Base-by-base conservation (phyloP, 352 stramenopile species). In the Pseudoperonospora humuli region DNA sequence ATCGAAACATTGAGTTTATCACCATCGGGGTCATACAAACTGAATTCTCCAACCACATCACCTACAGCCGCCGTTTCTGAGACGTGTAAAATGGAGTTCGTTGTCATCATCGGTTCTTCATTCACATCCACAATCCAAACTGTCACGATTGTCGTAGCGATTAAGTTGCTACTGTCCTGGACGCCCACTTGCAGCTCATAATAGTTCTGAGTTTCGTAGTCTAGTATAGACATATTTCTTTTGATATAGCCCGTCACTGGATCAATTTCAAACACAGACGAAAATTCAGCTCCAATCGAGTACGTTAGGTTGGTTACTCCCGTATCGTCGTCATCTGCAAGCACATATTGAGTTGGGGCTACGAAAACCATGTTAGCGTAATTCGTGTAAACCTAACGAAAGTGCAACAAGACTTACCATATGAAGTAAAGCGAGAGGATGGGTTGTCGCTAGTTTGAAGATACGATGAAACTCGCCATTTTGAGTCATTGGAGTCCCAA, bases 111-210 rank as follows among this genome's bases (percentile, higher is more conserved):
- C 2, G 60, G 60, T 25, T 46, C 23, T 57, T 70, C 60, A 19
- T 70, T 51, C 13, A 64, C 43, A 13, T 66, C 48, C n/a, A 66
- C 31, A 25, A 70, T 44, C 60, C 60, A 70, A 18, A 70, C 42
- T n/a, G 29, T 52, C 6, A 51, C 29, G 2, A 27, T 38, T 10
- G 35, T 41, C n/a, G 34, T 13, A 3, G 46, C 24, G 15, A 47
- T 13, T 13, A 70, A 48, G 11, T 50, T 45, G 3, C 46, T 34
- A 26, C 19, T 45, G 11, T 66, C 55, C 29, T 36, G 35, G 3
- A 66, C 47, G 13, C 23, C 38, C 14, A 70, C 11, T 33, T 45
- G 14, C 3, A 70, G 39, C 3, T 66, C 51, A 29, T 70, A 65
- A 13, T 50, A 42, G 23, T 54, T 66, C 5, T 60, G 50, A 3